Conservation (phyloP, 768 basidiomycete genomes). For the Austroboletus eburneus region DNA sequence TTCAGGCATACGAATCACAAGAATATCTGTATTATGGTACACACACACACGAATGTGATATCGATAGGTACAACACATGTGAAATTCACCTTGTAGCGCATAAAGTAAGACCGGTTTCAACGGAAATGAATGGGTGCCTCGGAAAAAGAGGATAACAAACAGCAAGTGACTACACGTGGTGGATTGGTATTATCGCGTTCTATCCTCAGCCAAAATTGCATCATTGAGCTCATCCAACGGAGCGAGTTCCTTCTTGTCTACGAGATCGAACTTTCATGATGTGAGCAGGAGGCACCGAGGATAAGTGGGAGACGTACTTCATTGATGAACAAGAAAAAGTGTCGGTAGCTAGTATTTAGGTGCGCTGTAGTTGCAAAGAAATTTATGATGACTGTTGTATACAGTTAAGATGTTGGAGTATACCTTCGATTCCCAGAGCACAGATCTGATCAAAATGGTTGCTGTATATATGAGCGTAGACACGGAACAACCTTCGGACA, state of each 20-base stretch:
- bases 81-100: neutral
- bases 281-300: slow-evolving; percentile 8
- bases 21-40: slow-evolving; percentile 9
- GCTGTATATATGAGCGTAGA: slow-evolving; percentile 98
- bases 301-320: slow-evolving; percentile 56
- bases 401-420: slow-evolving; percentile 2
- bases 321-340: slow-evolving; percentile 95
- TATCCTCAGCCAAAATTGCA: slow-evolving; percentile 69
- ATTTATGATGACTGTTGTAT: neutral
- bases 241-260: slow-evolving; percentile 96
- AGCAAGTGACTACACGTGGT: neutral
- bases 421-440: slow-evolving; percentile 96
- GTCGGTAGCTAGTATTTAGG: slow-evolving; percentile 95
- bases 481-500: slow-evolving; percentile 86
- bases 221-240: slow-evolving; percentile 95
- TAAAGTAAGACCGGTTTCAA: neutral
- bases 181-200: slow-evolving; percentile 24
- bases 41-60: slow-evolving; percentile 11
- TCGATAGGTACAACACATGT: slow-evolving; percentile 6
- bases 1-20: slow-evolving; percentile 1
- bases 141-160: neutral
- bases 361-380: slow-evolving; percentile 57
- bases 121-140: neutral
- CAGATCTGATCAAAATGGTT: slow-evolving; percentile 99
- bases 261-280: slow-evolving; percentile 76